phyloP scores from a whole-genome alignment of 805 yeast genomes.

The Priceomyces haplophilus region DNA sequence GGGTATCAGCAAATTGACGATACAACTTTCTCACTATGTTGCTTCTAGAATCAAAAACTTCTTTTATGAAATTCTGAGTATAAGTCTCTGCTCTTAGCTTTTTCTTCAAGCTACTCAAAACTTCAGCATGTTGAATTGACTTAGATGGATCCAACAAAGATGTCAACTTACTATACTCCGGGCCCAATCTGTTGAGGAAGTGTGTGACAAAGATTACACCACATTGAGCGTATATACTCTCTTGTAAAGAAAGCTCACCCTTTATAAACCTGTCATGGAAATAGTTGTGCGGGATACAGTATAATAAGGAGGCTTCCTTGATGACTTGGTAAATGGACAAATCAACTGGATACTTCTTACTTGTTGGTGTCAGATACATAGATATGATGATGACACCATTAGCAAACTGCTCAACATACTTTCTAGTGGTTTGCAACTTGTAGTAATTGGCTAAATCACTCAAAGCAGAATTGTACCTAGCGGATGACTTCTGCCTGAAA shows the following conservation, averaged over 20 bases:
- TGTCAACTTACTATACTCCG: conserved; percentile 74
- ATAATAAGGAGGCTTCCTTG: conserved; percentile 89
- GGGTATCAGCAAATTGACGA: conserved; percentile 87
- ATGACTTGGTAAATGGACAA: conserved; percentile 83
- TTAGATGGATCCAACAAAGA: conserved; percentile 59
- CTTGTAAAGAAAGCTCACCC: conserved; percentile 86
- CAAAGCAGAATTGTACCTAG: conserved; percentile 83
- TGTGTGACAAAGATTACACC: conserved; percentile 91
- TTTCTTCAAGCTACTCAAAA: conserved; percentile 75
- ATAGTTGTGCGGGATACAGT: conserved; percentile 83
- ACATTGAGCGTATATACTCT: conserved; percentile 90
- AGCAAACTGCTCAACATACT: conserved; percentile 90
- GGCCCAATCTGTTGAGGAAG: conserved; percentile 89
- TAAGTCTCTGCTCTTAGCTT: conserved; percentile 91
- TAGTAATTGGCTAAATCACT: conserved; percentile 86
- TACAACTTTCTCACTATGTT: conserved; percentile 77
- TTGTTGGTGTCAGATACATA: conserved; percentile 68
- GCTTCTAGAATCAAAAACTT: conserved; percentile 66
- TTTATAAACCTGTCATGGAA: conserved; percentile 71
- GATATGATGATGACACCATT: conserved; percentile 87
- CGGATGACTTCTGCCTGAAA: conserved; percentile 77
- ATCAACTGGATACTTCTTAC: conserved; percentile 57
- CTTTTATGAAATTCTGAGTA: conserved; percentile 78
- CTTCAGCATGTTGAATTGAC: conserved; percentile 68
- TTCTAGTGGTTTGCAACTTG: conserved; percentile 77